Evolutionary conservation across 2,329 filamentous ascomycete species (phyloP).

Genomic region (Xylariaceae sp.): DNA sequence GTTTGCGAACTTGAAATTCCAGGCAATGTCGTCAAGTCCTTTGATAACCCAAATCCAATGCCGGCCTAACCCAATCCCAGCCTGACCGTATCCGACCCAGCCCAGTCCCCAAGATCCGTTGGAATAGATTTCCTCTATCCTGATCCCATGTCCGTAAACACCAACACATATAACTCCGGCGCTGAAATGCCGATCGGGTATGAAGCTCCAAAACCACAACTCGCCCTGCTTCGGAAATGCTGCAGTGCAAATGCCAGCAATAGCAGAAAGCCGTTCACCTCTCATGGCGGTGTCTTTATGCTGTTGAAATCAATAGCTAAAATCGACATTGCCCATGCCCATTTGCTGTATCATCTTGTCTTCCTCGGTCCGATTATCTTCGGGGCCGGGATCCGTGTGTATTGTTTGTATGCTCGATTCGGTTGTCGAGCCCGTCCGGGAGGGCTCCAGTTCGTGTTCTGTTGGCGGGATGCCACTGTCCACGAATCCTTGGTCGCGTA

Average conservation of each 20-base stretch:
- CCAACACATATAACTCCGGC: conserved; percentile 21
- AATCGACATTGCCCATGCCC: conserved; percentile 47
- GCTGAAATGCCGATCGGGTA: conserved; percentile 24
- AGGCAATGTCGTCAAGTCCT: too few species aligned
- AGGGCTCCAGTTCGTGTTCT: conserved; percentile 44
- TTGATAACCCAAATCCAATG: too few species aligned
- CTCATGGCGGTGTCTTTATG: too few species aligned
- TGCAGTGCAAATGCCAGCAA: too few species aligned
- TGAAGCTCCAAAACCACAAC: conserved; percentile 18
- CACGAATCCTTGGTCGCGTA: conserved; percentile 53
- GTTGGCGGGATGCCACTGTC: conserved; percentile 44
- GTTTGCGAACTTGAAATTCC: too few species aligned
- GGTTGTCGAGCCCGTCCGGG: conserved; percentile 36
- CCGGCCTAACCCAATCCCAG: too few species aligned
- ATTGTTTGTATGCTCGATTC: conserved; percentile 26
- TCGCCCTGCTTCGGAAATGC: too few species aligned
- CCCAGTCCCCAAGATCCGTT: too few species aligned
- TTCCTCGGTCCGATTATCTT: conserved; percentile 32
- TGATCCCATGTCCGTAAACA: conserved; percentile 12
- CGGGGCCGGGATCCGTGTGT: conserved; percentile 24
- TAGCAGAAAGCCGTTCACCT: too few species aligned
- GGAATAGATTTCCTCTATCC: too few species aligned
- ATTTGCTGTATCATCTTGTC: conserved; percentile 48
- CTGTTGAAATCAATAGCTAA: conserved; percentile 45
- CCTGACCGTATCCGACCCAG: too few species aligned